Base-by-base conservation (phyloP, 1,284 basidiomycete species). In the Cryptococcus sp. region DNA sequence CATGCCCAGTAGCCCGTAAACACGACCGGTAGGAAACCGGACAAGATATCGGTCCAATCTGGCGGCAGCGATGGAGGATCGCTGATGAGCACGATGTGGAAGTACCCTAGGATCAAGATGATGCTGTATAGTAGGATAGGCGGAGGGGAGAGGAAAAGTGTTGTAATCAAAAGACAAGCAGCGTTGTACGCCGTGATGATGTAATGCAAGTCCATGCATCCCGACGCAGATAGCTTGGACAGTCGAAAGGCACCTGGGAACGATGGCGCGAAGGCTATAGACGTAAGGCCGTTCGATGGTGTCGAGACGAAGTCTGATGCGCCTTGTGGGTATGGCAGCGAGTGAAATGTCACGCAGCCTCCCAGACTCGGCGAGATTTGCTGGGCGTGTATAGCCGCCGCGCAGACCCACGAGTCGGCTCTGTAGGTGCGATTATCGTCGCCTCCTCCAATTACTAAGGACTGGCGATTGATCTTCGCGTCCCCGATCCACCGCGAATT, bases 341-440 rank as follows among this genome's bases (percentile, higher is more conserved):
- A 56, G 10, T 63, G 55, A 47, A 75, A 54, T 5, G 56, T 50
- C 15, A 78, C 55, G 49, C 71, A 74, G 1, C 76, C 76, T 10
- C 76, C 76, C 3, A 68, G 59, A 3, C 59, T 61, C 0, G 66
- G 55, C 6, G 67, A 67, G 39, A 76, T 66, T 40, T 66, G 27
- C 3, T 61, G 61, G 1, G 72, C 60, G 39, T 76, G 74, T 4
- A 76, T 62, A 4, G 67, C 76, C 1, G 76, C 59, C 5, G 76
- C 60, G 56, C 76, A 78, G 5, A 75, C 48, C 76, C 76, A 78
- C 4, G 70, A 73, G 59, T 78, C 76, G 47, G 73, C 76, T 0
- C 75, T 74, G 46, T 75, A 77, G 5, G 62, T 66, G 3, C 53
- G 47, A n/a, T 62, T 47, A 4, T 47, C 62, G 44, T 68, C 67